Evolutionary conservation across 768 basidiomycete genomes (phyloP).

Genomic region (Leucocoprinus sp.): DNA sequence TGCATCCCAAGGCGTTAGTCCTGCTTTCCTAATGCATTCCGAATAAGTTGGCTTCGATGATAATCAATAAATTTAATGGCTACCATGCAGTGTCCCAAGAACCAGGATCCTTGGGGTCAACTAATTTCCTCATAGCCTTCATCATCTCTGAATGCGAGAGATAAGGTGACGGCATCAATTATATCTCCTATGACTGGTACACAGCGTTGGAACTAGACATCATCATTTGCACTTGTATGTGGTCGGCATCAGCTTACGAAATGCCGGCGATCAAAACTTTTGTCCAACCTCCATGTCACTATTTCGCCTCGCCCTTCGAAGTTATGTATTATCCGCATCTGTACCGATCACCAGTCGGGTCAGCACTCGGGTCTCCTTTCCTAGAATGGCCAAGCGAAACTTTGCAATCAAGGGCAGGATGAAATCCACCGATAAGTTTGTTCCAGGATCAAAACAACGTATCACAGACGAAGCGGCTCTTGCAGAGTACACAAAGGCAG

Average conservation of each 20-base stretch:
- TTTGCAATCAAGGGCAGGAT: constrained; percentile 29
- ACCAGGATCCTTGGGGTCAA: background rate
- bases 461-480: constrained; percentile 46
- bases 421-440: constrained; percentile 48
- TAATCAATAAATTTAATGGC: background rate
- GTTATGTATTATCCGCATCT: background rate
- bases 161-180: too few relatives aligned
- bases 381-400: constrained; percentile 7
- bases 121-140: constrained; percentile 1
- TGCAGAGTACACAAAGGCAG: constrained; percentile 55
- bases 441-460: constrained; percentile 61
- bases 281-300: constrained; percentile 1
- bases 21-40: constrained; percentile 29
- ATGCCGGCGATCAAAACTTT: background rate
- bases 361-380: background rate
- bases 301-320: constrained; percentile 5
- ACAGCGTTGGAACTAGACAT: too few relatives aligned
- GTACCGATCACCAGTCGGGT: background rate
- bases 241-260: background rate
- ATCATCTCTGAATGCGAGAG: background rate
- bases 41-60: background rate
- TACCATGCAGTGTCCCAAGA: constrained; percentile 8
- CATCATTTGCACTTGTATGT: background rate
- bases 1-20: constrained; percentile 57
- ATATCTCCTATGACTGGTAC: too few relatives aligned